phyloP scores from a whole-genome alignment of 2,329 filamentous ascomycete species.

The Geoglossum cookeanum region DNA sequence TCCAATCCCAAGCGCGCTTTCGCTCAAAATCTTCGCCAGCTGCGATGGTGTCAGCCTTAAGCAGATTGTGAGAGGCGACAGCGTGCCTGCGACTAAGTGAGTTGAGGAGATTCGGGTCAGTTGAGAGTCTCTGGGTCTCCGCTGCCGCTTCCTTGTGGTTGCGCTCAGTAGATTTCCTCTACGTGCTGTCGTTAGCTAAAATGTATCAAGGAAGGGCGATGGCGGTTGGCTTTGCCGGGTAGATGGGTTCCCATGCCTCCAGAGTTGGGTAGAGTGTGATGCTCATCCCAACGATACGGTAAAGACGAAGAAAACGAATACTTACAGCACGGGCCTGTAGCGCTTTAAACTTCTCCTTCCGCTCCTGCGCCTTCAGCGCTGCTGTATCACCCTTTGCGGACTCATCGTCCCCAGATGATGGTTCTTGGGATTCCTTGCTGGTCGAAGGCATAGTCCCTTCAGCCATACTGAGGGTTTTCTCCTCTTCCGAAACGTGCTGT shows the following conservation, averaged over 20 bases:
- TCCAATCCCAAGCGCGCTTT: conserved; percentile 98
- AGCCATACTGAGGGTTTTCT: background rate
- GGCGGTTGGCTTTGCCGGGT: no score
- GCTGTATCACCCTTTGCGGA: background rate
- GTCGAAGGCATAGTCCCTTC: background rate
- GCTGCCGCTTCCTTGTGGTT: conserved; percentile 72
- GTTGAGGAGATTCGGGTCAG: conserved; percentile 58
- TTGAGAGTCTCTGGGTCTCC: conserved; percentile 61
- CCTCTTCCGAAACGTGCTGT: background rate
- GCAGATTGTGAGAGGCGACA: conserved; percentile 75
- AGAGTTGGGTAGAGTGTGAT: no score
- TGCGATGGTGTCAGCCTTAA: conserved; percentile 79
- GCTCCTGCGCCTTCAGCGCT: conserved; percentile 35
- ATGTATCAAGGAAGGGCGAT: no score
- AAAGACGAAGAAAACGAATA: conserved; percentile 5
- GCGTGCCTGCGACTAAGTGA: conserved; percentile 72
- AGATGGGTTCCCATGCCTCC: no score
- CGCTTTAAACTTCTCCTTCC: conserved; percentile 68
- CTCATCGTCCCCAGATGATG: background rate
- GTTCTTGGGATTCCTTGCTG: background rate
- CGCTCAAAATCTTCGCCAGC: conserved; percentile 85
- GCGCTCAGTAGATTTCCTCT: conserved; percentile 46
- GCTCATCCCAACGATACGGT: no score
- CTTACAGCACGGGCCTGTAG: conserved; percentile 56
- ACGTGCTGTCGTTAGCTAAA: conserved; percentile 6